Evolutionary conservation across 192 early-diverging fungal genomes (phyloP).

Genomic region (Coemansia sp.): DNA sequence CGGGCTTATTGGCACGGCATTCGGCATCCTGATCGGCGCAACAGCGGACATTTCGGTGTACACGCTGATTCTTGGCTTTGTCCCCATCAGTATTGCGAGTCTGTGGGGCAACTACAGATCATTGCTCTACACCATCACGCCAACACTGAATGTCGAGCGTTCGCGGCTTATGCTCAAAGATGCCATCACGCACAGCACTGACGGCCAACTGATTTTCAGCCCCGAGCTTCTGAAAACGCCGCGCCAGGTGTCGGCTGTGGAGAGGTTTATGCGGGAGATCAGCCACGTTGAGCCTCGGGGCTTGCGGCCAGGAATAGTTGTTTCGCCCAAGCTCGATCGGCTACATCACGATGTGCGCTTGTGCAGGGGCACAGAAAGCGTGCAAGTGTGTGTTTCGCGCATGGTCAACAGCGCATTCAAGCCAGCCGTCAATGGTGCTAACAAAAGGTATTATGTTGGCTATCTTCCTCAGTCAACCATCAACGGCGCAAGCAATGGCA

Average conservation of each 20-base stretch:
- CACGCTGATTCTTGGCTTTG: constrained; percentile 60
- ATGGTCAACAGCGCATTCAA: constrained; percentile 28
- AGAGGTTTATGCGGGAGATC: constrained; percentile 42
- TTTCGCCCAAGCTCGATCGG: constrained; percentile 14
- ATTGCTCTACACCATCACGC: constrained; percentile 33
- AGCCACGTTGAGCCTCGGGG: constrained; percentile 9
- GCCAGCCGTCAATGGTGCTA: not conserved
- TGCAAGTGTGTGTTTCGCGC: constrained; percentile 1
- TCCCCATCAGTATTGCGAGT: constrained; percentile 69
- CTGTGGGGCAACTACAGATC: constrained; percentile 74
- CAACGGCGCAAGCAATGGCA: constrained; percentile 1
- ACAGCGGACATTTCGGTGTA: constrained; percentile 26
- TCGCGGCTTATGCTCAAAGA: constrained; percentile 23
- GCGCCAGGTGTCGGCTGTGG: constrained; percentile 27
- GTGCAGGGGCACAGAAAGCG: not conserved
- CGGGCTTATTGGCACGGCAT: constrained; percentile 70
- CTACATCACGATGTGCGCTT: constrained; percentile 9
- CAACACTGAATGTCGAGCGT: constrained; percentile 40
- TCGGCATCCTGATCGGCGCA: constrained; percentile 51
- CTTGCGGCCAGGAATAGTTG: constrained; percentile 21
- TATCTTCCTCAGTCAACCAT: constrained; percentile 11
- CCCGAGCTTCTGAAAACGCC: constrained; percentile 24
- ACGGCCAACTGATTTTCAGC: constrained; percentile 10
- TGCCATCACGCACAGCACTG: constrained; percentile 3
- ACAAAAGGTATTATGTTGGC: constrained; percentile 30